Percentiles rank a stretch among this genome's conserved stretches.
Evolutionary conservation across 1,284 basidiomycete species (phyloP).

Genomic region (Boletus mariae): DNA sequence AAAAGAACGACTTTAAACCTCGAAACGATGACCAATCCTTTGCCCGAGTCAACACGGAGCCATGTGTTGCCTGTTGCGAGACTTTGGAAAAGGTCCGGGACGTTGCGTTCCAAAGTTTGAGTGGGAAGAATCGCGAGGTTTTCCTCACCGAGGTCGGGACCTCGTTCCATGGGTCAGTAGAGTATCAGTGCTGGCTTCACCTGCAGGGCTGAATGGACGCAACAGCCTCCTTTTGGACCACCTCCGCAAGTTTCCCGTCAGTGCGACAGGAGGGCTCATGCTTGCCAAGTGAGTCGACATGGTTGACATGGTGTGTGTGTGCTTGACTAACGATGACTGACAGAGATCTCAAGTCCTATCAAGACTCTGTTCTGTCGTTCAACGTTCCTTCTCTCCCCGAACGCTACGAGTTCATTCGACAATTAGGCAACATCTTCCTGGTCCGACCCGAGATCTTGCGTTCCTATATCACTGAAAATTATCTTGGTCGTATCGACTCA

Average conservation of each 20-base stretch:
- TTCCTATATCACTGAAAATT: slow-evolving; percentile 89
- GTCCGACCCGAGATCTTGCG: slow-evolving; percentile 90
- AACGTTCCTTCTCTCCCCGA: slow-evolving; percentile 82
- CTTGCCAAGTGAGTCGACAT: slow-evolving; percentile 79
- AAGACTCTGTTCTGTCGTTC: slow-evolving; percentile 85
- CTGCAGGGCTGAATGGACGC: slow-evolving; percentile 8
- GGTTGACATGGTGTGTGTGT: neutral
- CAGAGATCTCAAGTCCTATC: slow-evolving; percentile 95
- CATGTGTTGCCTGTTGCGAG: slow-evolving; percentile 87
- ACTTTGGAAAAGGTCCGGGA: slow-evolving; percentile 80
- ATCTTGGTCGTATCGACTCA: slow-evolving; percentile 88
- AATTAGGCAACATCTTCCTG: slow-evolving; percentile 96
- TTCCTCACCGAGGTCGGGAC: slow-evolving; percentile 94
- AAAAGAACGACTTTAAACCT: slow-evolving; percentile 95
- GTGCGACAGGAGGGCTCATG: slow-evolving; percentile 95
- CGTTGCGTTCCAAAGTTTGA: slow-evolving; percentile 68
- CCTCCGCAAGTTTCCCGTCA: slow-evolving; percentile 93
- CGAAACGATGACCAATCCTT: slow-evolving; percentile 95
- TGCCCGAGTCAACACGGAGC: slow-evolving; percentile 92
- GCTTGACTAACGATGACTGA: slow-evolving; percentile 3
- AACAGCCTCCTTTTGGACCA: slow-evolving; percentile 88
- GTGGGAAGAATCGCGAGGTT: slow-evolving; percentile 88
- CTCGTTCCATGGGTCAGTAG: slow-evolving; percentile 81
- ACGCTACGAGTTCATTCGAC: slow-evolving; percentile 97
- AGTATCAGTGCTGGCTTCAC: neutral